Conservation (phyloP, 139 green algal genomes). For the Picochlorum sp. region DNA sequence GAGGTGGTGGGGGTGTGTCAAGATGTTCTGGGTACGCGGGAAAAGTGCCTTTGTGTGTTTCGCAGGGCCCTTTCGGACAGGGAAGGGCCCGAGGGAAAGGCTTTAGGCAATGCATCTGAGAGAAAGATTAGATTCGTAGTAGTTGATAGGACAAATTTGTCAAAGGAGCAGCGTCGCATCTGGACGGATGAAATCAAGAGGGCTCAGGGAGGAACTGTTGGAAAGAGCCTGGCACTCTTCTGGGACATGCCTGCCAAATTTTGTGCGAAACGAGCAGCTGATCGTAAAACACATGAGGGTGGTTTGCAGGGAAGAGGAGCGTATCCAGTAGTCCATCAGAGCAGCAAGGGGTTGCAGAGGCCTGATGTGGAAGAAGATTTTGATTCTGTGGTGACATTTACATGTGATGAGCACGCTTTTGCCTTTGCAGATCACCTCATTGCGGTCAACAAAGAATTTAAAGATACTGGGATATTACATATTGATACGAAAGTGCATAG, state of each 20-base stretch:
- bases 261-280: constrained; percentile 37
- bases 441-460: constrained; percentile 2
- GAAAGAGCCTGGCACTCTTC: constrained; percentile 32
- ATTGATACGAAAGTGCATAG: neutral
- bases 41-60: constrained; percentile 52
- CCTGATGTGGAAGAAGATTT: constrained; percentile 35
- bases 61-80: constrained; percentile 26
- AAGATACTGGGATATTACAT: neutral
- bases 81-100: neutral
- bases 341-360: constrained; percentile 13
- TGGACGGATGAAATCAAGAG: constrained; percentile 45
- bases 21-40: constrained; percentile 49
- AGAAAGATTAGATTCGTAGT: constrained; percentile 19
- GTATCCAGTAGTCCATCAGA: constrained; percentile 20
- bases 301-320: constrained; percentile 38
- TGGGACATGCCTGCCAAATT: constrained; percentile 18
- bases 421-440: constrained; percentile 27
- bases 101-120: neutral
- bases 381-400: constrained; percentile 33
- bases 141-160: constrained; percentile 61
- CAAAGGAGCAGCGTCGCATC: constrained; percentile 43
- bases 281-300: constrained; percentile 40
- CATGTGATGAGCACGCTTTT: constrained; percentile 30
- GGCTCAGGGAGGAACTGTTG: constrained; percentile 24
- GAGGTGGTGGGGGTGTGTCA: constrained; percentile 45